A percentile compares a stretch with the other conserved stretches of the same genome.
Conservation (phyloP, 1,139 yeast genomes). For the Taphrina populina region DNA sequence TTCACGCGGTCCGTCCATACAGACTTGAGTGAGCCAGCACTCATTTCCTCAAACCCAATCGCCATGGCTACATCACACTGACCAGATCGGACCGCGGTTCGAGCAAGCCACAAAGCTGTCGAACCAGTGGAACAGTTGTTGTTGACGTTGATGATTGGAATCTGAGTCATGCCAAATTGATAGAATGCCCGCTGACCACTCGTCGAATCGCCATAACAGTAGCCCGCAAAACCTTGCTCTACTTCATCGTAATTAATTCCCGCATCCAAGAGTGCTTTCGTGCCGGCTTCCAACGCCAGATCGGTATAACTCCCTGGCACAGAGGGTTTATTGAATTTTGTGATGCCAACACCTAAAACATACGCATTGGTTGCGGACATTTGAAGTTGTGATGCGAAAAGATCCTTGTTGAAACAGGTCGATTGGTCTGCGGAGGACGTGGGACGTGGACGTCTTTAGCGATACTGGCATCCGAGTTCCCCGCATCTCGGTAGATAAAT, state of each 20-base stretch:
- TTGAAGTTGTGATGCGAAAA: background rate
- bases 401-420: too few relatives aligned
- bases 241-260: constrained; percentile 43
- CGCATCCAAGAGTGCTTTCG: constrained; percentile 43
- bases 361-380: constrained; percentile 32
- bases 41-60: constrained; percentile 44
- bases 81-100: constrained; percentile 41
- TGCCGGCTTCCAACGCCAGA: constrained; percentile 43
- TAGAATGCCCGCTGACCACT: constrained; percentile 44
- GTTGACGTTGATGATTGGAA: constrained; percentile 44
- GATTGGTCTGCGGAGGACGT: background rate
- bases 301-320: constrained; percentile 42
- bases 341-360: constrained; percentile 44
- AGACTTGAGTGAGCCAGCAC: constrained; percentile 42
- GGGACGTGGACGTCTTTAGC: too few relatives aligned
- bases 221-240: constrained; percentile 43
- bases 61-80: constrained; percentile 42
- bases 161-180: constrained; percentile 44
- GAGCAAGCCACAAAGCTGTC: constrained; percentile 42
- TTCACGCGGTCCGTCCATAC: constrained; percentile 42
- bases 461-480: too few relatives aligned
- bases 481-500: too few relatives aligned
- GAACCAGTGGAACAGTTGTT: constrained; percentile 45
- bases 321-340: constrained; percentile 43
- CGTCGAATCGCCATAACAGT: constrained; percentile 44